A percentile compares a stretch with the other conserved stretches of the same genome.
These are phyloP conservation scores for Naganishia vishniacii DNA, from an alignment of 768 basidiomycete species.

Conservation along the genomic window DNA sequence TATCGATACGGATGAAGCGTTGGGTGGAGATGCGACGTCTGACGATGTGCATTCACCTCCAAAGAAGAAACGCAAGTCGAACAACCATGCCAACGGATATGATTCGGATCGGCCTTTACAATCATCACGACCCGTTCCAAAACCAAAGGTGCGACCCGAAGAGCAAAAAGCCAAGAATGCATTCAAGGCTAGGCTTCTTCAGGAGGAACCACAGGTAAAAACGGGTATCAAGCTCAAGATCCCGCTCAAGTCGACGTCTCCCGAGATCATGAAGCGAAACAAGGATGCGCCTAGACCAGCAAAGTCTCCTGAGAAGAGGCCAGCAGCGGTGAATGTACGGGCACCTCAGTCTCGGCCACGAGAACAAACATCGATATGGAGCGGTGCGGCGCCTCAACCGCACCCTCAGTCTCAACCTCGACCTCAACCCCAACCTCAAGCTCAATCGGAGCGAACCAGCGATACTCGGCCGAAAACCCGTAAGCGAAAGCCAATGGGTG, in stretches of 20 bases:
- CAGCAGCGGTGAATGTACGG: not conserved
- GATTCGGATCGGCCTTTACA: not conserved
- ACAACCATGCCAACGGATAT: no score
- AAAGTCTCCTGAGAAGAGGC: not conserved
- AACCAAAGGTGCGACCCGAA: not conserved
- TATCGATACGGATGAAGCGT: constrained; percentile 9
- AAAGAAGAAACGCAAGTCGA: constrained; percentile 5
- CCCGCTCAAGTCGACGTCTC: not conserved
- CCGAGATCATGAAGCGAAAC: not conserved
- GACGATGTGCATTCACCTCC: not conserved
- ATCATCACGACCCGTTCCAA: not conserved
- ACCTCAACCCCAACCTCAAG: no score
- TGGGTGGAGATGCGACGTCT: not conserved
- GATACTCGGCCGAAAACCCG: no score
- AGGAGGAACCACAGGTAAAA: not conserved
- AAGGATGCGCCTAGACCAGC: constrained; percentile 1
- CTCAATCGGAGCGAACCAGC: not conserved
- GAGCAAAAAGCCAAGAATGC: not conserved
- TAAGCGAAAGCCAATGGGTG: no score
- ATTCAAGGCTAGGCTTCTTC: not conserved
- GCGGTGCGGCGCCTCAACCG: no score
- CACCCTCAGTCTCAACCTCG: no score
- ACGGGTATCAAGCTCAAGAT: constrained; percentile 17
- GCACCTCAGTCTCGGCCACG: not conserved
- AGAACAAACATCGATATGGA: no score